These are phyloP conservation scores for Arabis hirsuta DNA, from an alignment of 345 rosid species.

Conservation along the genomic window DNA sequence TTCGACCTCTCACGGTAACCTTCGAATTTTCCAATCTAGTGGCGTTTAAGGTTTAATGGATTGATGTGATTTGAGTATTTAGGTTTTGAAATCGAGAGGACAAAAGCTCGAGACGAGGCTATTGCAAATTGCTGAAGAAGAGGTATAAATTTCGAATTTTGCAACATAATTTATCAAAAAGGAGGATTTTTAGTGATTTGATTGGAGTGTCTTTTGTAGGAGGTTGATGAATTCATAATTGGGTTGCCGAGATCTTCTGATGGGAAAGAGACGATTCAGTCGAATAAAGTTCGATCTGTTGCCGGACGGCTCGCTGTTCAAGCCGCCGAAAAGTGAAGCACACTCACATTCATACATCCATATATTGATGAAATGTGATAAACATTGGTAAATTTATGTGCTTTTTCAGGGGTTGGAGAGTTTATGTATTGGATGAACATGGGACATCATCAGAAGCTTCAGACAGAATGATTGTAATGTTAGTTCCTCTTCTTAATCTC, in stretches of 20 bases:
- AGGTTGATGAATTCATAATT: slow-evolving; percentile 81
- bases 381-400: slow-evolving; percentile 19
- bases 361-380: not conserved
- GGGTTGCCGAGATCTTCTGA: slow-evolving; percentile 84
- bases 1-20: slow-evolving; percentile 75
- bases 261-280: slow-evolving; percentile 80
- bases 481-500: slow-evolving; percentile 28
- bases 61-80: slow-evolving; percentile 14
- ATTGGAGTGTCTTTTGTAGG: slow-evolving; percentile 45
- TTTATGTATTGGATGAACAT: slow-evolving; percentile 87
- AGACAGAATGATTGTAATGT: slow-evolving; percentile 75
- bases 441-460: slow-evolving; percentile 77
- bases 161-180: not conserved
- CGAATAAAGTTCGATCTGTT: slow-evolving; percentile 81
- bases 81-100: slow-evolving; percentile 83
- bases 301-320: slow-evolving; percentile 78
- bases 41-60: not conserved
- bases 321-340: slow-evolving; percentile 73
- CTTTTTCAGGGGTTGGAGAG: slow-evolving; percentile 79
- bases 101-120: slow-evolving; percentile 74
- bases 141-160: slow-evolving; percentile 44
- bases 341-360: too few relatives aligned
- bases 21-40: not conserved
- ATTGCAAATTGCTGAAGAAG: slow-evolving; percentile 69
- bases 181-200: not conserved